Evolutionary conservation across 1,284 basidiomycete genomes (phyloP).

Genomic region (Moniliella sp.): DNA sequence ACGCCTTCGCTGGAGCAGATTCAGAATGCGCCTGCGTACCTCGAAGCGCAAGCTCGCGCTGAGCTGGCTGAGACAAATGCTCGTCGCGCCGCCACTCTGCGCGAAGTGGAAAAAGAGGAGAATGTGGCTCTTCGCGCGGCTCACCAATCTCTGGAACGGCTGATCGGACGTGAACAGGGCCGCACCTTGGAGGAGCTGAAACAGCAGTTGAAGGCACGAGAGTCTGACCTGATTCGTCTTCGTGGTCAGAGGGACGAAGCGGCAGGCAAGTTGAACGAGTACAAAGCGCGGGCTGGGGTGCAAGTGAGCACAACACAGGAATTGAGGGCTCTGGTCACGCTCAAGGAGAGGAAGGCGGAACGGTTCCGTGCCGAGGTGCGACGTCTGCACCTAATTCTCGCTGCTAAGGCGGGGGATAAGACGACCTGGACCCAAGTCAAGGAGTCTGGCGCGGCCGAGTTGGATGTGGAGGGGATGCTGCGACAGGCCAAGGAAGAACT

Average conservation of each 20-base stretch:
- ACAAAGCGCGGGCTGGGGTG: constrained; percentile 19
- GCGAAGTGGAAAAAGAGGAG: background rate
- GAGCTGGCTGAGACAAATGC: background rate
- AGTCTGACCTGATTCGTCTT: constrained; percentile 37
- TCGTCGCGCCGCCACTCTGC: background rate
- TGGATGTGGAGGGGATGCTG: background rate
- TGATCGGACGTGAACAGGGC: background rate
- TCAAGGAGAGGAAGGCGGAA: constrained; percentile 49
- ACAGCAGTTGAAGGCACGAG: constrained; percentile 48
- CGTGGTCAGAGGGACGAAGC: constrained; percentile 11
- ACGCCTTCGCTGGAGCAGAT: no score
- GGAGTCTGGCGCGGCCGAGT: background rate
- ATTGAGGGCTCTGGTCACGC: constrained; percentile 20
- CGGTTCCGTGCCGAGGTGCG: constrained; percentile 54
- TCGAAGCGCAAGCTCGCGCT: background rate
- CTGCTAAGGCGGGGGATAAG: constrained; percentile 50
- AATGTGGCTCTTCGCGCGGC: background rate
- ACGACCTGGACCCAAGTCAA: no score
- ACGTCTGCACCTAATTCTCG: constrained; percentile 54
- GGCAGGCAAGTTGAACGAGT: constrained; percentile 18
- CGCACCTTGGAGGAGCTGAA: constrained; percentile 48
- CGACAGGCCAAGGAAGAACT: background rate
- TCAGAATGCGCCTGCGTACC: background rate
- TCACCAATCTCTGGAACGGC: background rate
- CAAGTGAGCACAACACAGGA: constrained; percentile 25